Conservation (phyloP, 345 rosid species). For the Nasturtium officinale region DNA sequence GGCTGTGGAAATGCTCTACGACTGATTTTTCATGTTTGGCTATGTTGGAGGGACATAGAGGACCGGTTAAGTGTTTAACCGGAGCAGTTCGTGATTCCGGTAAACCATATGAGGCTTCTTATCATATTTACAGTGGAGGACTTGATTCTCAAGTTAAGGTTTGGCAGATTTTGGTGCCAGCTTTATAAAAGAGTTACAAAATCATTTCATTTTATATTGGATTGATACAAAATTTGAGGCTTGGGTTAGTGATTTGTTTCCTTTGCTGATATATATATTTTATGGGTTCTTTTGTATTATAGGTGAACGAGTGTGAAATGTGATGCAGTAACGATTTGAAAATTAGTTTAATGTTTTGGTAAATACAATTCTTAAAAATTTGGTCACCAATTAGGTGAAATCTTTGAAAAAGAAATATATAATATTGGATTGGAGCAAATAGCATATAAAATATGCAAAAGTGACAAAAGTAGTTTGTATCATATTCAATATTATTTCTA, state of each 20-base stretch:
- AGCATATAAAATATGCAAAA: conserved; percentile 12
- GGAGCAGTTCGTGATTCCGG: conserved; percentile 53
- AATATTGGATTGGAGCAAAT: not conserved
- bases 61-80: conserved; percentile 88
- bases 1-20: conserved; percentile 62
- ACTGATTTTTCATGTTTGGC: conserved; percentile 63
- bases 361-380: conserved; percentile 1
- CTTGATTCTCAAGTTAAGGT: conserved; percentile 85
- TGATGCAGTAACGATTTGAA: not conserved
- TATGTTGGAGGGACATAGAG: conserved; percentile 73
- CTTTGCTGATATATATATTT: not conserved
- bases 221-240: not conserved
- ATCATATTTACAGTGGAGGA: conserved; percentile 75
- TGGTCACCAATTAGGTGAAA: not conserved
- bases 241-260: not conserved
- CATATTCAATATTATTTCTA: not conserved
- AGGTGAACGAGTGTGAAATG: conserved; percentile 15
- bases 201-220: not conserved
- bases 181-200: conserved; percentile 18
- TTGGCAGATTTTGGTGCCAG: conserved; percentile 65
- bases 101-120: conserved; percentile 42
- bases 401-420: conserved; percentile 6
- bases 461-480: not conserved
- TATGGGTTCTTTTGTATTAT: conserved; percentile 5
- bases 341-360: not conserved